Evolutionary conservation across 2,329 filamentous ascomycete genomes (phyloP).

Genomic region (Colletotrichum sojae): DNA sequence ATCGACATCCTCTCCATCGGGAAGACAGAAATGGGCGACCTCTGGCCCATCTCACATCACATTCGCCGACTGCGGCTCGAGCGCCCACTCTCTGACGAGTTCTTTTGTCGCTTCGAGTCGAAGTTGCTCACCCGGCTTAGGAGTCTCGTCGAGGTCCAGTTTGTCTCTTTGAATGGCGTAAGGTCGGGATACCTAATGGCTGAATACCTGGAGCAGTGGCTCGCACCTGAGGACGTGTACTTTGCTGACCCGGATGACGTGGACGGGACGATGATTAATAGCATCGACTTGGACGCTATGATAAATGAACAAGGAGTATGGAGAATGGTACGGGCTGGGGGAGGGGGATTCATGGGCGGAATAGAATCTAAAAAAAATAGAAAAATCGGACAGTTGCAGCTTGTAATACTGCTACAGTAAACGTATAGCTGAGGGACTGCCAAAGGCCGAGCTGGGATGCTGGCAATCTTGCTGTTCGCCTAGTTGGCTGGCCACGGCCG

Average conservation of each 20-base stretch:
- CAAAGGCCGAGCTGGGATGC: too few relatives aligned
- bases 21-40: neutral
- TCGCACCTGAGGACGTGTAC: conserved; percentile 7
- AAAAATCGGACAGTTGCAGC: too few relatives aligned
- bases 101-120: neutral
- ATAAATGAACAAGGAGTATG: too few relatives aligned
- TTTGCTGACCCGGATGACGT: conserved; percentile 7
- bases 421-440: too few relatives aligned
- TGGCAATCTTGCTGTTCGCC: too few relatives aligned
- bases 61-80: neutral
- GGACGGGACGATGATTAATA: neutral
- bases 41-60: neutral
- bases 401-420: too few relatives aligned
- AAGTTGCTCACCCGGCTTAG: neutral
- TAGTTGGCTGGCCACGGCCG: too few relatives aligned
- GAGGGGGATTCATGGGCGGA: too few relatives aligned
- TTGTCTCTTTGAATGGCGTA: neutral
- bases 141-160: neutral
- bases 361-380: too few relatives aligned
- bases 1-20: conserved; percentile 11
- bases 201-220: neutral
- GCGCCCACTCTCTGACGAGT: neutral
- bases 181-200: neutral
- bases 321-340: too few relatives aligned
- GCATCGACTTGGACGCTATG: too few relatives aligned